Percentiles rank a stretch among this genome's conserved stretches.
These are phyloP conservation scores for Didymella keratinophila DNA, from an alignment of 2,329 filamentous ascomycete genomes.

Conservation along the genomic window DNA sequence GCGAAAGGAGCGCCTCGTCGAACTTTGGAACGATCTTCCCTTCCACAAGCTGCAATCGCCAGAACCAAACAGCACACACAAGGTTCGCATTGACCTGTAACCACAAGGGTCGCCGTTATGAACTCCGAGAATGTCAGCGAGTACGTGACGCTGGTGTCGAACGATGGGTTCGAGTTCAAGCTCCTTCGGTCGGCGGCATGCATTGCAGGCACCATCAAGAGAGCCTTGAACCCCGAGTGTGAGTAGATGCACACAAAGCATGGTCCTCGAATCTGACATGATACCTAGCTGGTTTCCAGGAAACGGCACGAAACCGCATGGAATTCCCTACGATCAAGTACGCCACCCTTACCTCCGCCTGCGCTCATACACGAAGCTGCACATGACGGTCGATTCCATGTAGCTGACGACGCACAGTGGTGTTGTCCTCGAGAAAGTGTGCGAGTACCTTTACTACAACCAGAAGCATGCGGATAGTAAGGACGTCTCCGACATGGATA, in stretches of 20 bases:
- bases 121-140: conserved; percentile 57
- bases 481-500: conserved; percentile 81
- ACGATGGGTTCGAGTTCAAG: conserved; percentile 79
- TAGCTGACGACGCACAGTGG: conserved; percentile 60
- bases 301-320: conserved; percentile 70
- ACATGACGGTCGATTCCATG: neutral
- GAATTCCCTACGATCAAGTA: conserved; percentile 78
- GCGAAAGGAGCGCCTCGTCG: neutral
- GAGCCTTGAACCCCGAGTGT: conserved; percentile 77
- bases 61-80: neutral
- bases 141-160: conserved; percentile 79
- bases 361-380: neutral
- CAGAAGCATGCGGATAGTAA: conserved; percentile 74
- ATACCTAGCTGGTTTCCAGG: conserved; percentile 66
- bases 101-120: conserved; percentile 22
- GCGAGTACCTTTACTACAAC: conserved; percentile 85
- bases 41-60: neutral
- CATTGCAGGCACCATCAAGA: conserved; percentile 74
- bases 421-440: conserved; percentile 78
- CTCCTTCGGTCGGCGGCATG: conserved; percentile 74
- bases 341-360: conserved; percentile 10
- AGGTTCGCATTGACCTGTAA: neutral
- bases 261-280: neutral
- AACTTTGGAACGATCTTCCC: neutral
- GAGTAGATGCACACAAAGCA: conserved; percentile 32